A percentile compares a stretch with the other conserved stretches of the same genome.
Evolutionary conservation across 169 alveolate genomes (phyloP).

Genomic region (Cryptosporidium tyzzeri): DNA sequence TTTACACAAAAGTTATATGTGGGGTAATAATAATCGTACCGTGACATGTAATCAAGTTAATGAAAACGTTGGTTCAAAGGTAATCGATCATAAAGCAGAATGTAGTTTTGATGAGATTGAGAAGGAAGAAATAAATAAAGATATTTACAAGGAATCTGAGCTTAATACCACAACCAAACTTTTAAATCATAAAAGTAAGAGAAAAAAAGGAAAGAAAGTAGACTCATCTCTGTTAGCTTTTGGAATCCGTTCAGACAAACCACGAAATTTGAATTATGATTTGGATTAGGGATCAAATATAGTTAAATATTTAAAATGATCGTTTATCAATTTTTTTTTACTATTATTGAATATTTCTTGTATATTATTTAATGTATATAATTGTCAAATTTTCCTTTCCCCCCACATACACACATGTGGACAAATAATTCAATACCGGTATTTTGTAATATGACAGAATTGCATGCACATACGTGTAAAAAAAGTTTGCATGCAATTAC

Average conservation of each 20-base stretch:
- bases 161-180: background rate
- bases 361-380: background rate
- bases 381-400: too few relatives aligned
- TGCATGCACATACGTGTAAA: background rate
- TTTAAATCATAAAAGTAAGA: background rate
- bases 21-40: background rate
- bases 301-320: background rate
- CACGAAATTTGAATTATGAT: slow-evolving; percentile 51
- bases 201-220: slow-evolving; percentile 28
- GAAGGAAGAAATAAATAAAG: background rate
- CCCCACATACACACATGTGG: background rate
- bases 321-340: too few relatives aligned
- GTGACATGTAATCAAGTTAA: background rate
- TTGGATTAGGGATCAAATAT: slow-evolving; percentile 4
- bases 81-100: background rate
- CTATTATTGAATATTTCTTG: background rate
- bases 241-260: slow-evolving; percentile 62
- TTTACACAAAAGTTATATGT: background rate
- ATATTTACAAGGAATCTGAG: background rate
- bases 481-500: background rate
- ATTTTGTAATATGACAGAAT: background rate
- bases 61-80: background rate
- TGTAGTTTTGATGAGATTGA: background rate
- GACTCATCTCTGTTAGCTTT: slow-evolving; percentile 54
- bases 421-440: background rate